Evolutionary conservation across 257 asterid species (phyloP).

Genomic region (Lantana camara): DNA sequence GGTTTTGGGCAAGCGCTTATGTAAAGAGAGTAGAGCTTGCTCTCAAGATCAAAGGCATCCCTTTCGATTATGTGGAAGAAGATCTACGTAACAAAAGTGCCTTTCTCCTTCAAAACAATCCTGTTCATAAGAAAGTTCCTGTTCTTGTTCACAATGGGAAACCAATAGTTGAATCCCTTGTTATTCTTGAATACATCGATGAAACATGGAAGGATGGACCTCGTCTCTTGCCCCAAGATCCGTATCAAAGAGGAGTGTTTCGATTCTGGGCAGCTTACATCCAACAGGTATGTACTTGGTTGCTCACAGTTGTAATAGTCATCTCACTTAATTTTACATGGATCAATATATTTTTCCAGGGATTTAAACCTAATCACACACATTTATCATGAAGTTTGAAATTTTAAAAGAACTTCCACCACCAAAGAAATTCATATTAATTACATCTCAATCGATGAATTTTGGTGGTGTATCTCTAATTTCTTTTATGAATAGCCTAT

Average conservation of each 20-base stretch:
- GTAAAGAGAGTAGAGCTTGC: conserved; percentile 47
- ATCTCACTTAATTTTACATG: background rate
- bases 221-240: conserved; percentile 37
- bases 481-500: too few relatives aligned
- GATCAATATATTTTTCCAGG: too few relatives aligned
- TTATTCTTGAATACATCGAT: conserved; percentile 48
- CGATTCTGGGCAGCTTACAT: conserved; percentile 46
- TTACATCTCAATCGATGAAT: too few relatives aligned
- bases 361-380: too few relatives aligned
- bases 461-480: too few relatives aligned
- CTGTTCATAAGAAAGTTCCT: conserved; percentile 49
- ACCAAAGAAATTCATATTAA: too few relatives aligned
- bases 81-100: conserved; percentile 41
- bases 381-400: too few relatives aligned
- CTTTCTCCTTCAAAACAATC: conserved; percentile 36
- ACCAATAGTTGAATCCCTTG: conserved; percentile 32
- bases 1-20: conserved; percentile 45
- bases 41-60: conserved; percentile 48
- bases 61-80: conserved; percentile 47
- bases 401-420: too few relatives aligned
- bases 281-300: conserved; percentile 45
- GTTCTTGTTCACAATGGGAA: conserved; percentile 44
- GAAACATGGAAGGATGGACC: conserved; percentile 42
- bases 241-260: conserved; percentile 38
- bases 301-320: too few relatives aligned